Conservation (phyloP, 331 rosid species). For the Stylosanthes scabra region DNA sequence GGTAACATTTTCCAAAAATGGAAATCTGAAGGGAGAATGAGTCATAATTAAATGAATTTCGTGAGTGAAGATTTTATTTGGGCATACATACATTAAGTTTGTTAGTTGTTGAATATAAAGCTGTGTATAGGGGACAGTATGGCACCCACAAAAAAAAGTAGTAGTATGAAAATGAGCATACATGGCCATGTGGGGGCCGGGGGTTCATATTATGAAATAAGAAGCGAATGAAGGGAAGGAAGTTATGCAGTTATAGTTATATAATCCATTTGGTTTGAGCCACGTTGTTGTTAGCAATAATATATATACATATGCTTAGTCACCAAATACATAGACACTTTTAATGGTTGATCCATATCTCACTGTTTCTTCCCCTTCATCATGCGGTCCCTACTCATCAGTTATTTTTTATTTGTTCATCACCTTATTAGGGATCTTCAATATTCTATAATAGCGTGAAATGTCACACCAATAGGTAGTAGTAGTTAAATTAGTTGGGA, state of each 20-base stretch:
- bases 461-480: neutral
- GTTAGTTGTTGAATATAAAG: no score
- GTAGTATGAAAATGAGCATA: no score
- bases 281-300: neutral
- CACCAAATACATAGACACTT: constrained; percentile 13
- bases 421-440: neutral
- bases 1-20: no score
- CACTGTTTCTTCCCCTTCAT: constrained; percentile 24
- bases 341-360: neutral
- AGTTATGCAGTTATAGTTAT: no score
- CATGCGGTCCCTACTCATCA: constrained; percentile 2
- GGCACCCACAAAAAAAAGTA: neutral
- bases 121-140: neutral
- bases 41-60: no score
- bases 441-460: neutral
- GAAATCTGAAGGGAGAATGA: no score
- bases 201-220: no score
- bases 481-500: neutral
- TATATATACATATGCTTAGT: neutral
- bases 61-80: no score
- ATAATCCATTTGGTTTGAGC: neutral
- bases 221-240: neutral
- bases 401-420: neutral
- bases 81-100: no score
- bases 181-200: neutral